Percentiles rank a stretch among this genome's conserved stretches.
phyloP scores from a whole-genome alignment of 371 early-diverging fungal species.

The Haplosporangium sp. region DNA sequence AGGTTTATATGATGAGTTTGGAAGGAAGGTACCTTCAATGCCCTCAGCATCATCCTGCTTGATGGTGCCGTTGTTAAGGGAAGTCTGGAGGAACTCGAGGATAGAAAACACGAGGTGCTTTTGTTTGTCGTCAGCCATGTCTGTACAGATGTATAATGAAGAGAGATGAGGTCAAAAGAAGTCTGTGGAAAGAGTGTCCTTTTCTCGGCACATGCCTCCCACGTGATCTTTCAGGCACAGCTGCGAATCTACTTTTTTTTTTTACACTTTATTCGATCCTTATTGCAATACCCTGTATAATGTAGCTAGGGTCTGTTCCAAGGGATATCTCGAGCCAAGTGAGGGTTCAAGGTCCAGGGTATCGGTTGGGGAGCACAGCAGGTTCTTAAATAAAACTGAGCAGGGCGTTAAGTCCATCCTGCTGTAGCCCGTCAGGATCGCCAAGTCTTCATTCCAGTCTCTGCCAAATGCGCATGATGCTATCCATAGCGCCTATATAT shows the following conservation, averaged over 20 bases:
- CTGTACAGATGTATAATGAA: neutral
- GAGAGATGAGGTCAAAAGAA: constrained; percentile 3
- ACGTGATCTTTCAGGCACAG: too few species aligned
- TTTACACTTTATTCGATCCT: too few species aligned
- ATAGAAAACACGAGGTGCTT: constrained; percentile 90
- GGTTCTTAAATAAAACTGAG: constrained; percentile 22
- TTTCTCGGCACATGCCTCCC: too few species aligned
- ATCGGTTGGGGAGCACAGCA: constrained; percentile 3
- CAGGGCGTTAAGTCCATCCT: constrained; percentile 28
- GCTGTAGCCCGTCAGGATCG: constrained; percentile 34
- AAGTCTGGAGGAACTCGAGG: constrained; percentile 87
- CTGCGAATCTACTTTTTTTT: neutral
- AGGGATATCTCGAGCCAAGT: constrained; percentile 11
- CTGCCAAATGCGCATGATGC: constrained; percentile 22
- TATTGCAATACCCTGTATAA: constrained; percentile 8
- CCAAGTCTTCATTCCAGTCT: constrained; percentile 43
- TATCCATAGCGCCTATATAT: constrained; percentile 34
- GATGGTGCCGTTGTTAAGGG: constrained; percentile 82
- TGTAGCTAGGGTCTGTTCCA: constrained; percentile 2
- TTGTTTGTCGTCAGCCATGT: constrained; percentile 70
- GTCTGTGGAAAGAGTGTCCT: neutral
- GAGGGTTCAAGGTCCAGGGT: constrained; percentile 8
- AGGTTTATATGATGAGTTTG: neutral
- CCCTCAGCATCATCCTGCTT: constrained; percentile 88
- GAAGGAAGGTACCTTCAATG: constrained; percentile 78